Conservation (phyloP, 805 yeast genomes). For the Millerozyma acaciae region DNA sequence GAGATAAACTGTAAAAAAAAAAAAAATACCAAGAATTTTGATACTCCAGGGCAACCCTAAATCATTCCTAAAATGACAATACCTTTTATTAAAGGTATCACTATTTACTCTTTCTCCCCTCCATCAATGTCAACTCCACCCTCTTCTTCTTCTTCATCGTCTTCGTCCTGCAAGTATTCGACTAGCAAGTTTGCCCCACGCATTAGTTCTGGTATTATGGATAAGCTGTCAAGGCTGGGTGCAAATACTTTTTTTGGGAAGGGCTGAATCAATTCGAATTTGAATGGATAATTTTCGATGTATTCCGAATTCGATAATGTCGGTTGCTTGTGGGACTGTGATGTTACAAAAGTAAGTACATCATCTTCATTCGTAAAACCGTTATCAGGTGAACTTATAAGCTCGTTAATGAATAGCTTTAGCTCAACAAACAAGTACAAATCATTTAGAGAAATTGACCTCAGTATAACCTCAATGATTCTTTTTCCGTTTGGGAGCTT, state of each 20-base stretch:
- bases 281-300: slow-evolving; percentile 21
- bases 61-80: too few species aligned
- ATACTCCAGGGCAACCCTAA: too few species aligned
- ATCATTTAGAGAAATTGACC: slow-evolving; percentile 39
- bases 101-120: too few species aligned
- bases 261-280: slow-evolving; percentile 40
- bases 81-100: too few species aligned
- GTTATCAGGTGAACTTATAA: background rate
- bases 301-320: slow-evolving; percentile 19
- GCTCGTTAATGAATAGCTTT: slow-evolving; percentile 19
- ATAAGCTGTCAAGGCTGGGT: slow-evolving; percentile 9
- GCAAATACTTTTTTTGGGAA: slow-evolving; percentile 33
- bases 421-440: slow-evolving; percentile 50
- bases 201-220: slow-evolving; percentile 21
- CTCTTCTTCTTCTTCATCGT: slow-evolving; percentile 13
- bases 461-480: slow-evolving; percentile 41
- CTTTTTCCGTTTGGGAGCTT: slow-evolving; percentile 53
- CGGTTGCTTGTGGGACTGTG: background rate
- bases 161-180: slow-evolving; percentile 26
- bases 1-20: too few species aligned
- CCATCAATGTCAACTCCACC: slow-evolving; percentile 1
- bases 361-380: slow-evolving; percentile 14
- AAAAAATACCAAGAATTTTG: too few species aligned
- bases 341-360: slow-evolving; percentile 6
- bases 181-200: slow-evolving; percentile 37